Percentiles rank a stretch among this genome's conserved stretches.
Evolutionary conservation across 306 rosid species (phyloP).

Genomic region (Biancaea sappan): DNA sequence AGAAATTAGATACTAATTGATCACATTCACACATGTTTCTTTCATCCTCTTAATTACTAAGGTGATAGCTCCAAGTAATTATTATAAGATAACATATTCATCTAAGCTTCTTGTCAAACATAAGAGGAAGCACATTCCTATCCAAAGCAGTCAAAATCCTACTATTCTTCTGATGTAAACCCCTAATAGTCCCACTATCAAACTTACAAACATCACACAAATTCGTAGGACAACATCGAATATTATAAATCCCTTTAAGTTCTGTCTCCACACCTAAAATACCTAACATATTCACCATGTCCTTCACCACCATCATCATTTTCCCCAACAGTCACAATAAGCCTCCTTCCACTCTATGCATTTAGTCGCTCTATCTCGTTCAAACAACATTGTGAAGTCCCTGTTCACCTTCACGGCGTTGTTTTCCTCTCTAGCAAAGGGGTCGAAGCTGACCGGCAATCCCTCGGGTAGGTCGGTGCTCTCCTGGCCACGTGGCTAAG

Average conservation of each 20-base stretch:
- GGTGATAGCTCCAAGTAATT: too few species aligned
- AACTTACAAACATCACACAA: constrained; percentile 52
- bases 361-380: constrained; percentile 6
- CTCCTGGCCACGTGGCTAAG: constrained; percentile 47
- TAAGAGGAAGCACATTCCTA: constrained; percentile 41
- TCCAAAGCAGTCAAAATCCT: constrained; percentile 61
- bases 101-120: constrained; percentile 29
- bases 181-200: constrained; percentile 42
- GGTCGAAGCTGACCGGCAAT: constrained; percentile 41
- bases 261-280: constrained; percentile 32
- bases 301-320: not conserved
- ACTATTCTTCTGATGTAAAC: constrained; percentile 48
- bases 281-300: not conserved
- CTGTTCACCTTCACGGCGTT: constrained; percentile 31
- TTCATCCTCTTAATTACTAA: too few species aligned
- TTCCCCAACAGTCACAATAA: constrained; percentile 26
- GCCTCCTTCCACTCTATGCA: constrained; percentile 42
- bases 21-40: too few species aligned
- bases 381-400: constrained; percentile 49
- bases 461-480: constrained; percentile 37
- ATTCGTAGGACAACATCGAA: constrained; percentile 59
- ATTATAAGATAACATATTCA: too few species aligned
- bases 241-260: constrained; percentile 25
- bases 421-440: constrained; percentile 41
- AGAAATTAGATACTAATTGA: too few species aligned